Evolutionary conservation across 2,329 filamentous ascomycete genomes (phyloP), one percentile per base, ranked within the genome.

Genomic region (Ramularia endophylla): DNA sequence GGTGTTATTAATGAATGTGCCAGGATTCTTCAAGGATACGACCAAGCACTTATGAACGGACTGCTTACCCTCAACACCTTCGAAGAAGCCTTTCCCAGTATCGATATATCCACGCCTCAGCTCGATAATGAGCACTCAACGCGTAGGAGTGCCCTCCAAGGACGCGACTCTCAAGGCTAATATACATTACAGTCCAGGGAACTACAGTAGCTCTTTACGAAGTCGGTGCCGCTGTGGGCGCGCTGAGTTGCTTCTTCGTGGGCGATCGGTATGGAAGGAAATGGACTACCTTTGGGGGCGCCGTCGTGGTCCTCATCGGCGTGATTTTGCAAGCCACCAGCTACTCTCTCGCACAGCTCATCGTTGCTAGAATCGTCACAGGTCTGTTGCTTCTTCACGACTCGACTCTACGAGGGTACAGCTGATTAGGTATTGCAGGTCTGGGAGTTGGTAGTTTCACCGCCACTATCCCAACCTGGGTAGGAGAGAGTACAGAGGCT

Each of bases 401-500:
- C n/a, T n/a, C n/a, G n/a, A n/a, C n/a, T 69, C 35, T 67, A 67
- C 15, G 63, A 63, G 46, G 69, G 68, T 27, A 45, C 69, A 69
- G 47, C 38, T 64, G 64, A 69, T 44, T 68, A 70, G 54, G 58
- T 69, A 4, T 53, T 72, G 7, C 12, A 15, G 12, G 11, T 17
- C 16, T 50, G 59, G 60, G 72, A 66, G 44, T 30, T 63, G 57
- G 71, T 17, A 52, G 51, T 48, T 48, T 48, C 32, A 53, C 50
- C 3, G 44, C 41, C 35, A 70, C 69, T 22, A 68, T 71, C 1
- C 68, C 68, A 5, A 65, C 70, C 25, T 69, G 69, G 49, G 68
- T 71, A 52, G 69, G 67, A 8, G 68, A 71, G 46, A 71, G 70
- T 55, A 95, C 90, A 27, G 89, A 90, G 32, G 87, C 90, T 3